phyloP scores from a whole-genome alignment of 257 asterid species.

The Solanum acaule region DNA sequence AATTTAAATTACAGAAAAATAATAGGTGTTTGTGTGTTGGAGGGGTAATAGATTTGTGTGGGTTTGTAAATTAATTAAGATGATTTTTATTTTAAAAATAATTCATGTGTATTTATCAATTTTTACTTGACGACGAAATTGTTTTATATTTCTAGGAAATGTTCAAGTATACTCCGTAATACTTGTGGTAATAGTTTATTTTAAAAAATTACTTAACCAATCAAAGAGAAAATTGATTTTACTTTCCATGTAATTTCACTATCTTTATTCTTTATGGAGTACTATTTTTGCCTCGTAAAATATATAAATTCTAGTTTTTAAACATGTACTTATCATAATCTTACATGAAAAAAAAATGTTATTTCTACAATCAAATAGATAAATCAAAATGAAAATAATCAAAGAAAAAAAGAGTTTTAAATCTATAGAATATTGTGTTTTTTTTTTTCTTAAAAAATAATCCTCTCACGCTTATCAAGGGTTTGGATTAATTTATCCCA shows the following conservation, averaged over 20 bases:
- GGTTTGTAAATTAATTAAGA: background rate
- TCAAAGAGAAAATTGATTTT: background rate
- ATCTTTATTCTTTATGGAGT: too few relatives aligned
- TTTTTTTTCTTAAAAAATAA: too few relatives aligned
- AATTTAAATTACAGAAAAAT: too few relatives aligned
- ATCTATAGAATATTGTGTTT: too few relatives aligned
- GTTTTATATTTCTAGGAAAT: background rate
- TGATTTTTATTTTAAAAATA: background rate
- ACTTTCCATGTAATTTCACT: background rate
- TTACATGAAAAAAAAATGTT: background rate
- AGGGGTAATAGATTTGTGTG: background rate
- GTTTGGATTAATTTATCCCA: too few relatives aligned
- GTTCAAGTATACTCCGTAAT: background rate
- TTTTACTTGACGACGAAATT: background rate
- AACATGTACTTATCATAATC: too few relatives aligned
- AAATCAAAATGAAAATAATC: too few relatives aligned
- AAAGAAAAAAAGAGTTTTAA: too few relatives aligned
- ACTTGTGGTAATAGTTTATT: background rate
- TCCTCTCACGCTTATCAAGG: too few relatives aligned
- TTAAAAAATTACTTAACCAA: background rate
- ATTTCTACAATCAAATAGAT: too few relatives aligned
- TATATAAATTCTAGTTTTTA: background rate
- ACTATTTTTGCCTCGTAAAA: background rate
- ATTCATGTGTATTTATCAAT: background rate
- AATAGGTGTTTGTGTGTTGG: background rate